phyloP scores from a whole-genome alignment of 768 basidiomycete genomes.

The Tricholoma saponaceum region DNA sequence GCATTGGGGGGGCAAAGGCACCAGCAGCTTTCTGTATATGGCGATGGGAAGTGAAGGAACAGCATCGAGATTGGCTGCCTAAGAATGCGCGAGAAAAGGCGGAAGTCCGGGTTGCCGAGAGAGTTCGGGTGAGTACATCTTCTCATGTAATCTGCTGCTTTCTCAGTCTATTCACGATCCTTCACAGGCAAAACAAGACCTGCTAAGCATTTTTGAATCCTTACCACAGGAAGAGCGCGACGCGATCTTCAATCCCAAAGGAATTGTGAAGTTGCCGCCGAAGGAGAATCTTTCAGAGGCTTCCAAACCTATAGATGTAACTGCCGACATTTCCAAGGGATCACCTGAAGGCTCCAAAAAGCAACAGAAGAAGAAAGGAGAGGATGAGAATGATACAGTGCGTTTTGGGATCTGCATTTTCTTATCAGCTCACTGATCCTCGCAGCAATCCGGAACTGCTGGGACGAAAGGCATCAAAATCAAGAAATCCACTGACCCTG shows the following conservation, averaged over 20 bases:
- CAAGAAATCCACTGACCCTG: slow-evolving; percentile 54
- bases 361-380: slow-evolving; percentile 28
- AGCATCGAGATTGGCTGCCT: slow-evolving; percentile 59
- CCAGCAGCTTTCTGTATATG: slow-evolving; percentile 70
- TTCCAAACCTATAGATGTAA: slow-evolving; percentile 17
- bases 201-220: slow-evolving; percentile 50
- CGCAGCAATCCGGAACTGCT: slow-evolving; percentile 10
- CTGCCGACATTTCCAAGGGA: slow-evolving; percentile 20
- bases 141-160: background rate
- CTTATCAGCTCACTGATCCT: background rate
- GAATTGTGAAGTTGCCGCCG: slow-evolving; percentile 27
- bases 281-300: slow-evolving; percentile 27
- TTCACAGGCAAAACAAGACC: slow-evolving; percentile 53
- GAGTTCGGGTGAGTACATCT: slow-evolving; percentile 50
- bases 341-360: slow-evolving; percentile 25
- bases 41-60: slow-evolving; percentile 81
- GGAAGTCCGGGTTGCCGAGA: slow-evolving; percentile 56
- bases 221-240: slow-evolving; percentile 56
- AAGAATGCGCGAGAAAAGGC: slow-evolving; percentile 61
- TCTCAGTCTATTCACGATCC: slow-evolving; percentile 1
- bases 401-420: slow-evolving; percentile 4
- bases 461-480: slow-evolving; percentile 27
- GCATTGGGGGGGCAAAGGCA: slow-evolving; percentile 41
- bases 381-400: slow-evolving; percentile 40
- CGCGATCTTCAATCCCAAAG: slow-evolving; percentile 51